Evolutionary conservation across 148 eudicot species (phyloP).

Genomic region (Chenopodium suecicum): DNA sequence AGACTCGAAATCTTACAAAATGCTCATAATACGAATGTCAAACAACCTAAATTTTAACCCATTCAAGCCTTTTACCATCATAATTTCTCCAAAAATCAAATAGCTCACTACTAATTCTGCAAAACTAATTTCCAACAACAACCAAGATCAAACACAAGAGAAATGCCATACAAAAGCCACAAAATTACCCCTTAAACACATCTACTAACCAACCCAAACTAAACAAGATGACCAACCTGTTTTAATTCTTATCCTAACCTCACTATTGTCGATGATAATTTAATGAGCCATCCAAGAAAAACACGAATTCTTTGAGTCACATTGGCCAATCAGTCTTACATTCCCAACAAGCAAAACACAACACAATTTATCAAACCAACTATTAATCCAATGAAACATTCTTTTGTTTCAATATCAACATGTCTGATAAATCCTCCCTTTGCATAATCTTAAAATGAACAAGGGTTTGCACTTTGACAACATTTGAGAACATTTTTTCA

Average conservation of each 20-base stretch:
- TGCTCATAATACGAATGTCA: neutral
- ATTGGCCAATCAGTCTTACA: neutral
- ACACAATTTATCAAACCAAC: neutral
- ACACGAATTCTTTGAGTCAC: neutral
- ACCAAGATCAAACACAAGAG: neutral
- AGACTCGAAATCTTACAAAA: neutral
- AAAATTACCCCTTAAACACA: neutral
- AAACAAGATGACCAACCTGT: neutral
- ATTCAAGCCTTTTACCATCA: too few species aligned
- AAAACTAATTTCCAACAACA: neutral
- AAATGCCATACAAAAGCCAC: too few species aligned
- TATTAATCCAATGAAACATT: neutral
- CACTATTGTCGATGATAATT: neutral
- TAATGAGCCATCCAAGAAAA: neutral
- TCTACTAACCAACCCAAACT: neutral
- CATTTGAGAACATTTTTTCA: too few species aligned
- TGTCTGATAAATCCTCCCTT: neutral
- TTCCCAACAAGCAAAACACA: neutral
- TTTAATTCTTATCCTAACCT: neutral
- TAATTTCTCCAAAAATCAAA: too few species aligned
- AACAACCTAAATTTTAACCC: neutral
- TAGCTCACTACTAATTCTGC: too few species aligned
- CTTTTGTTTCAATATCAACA: slow-evolving; percentile 11
- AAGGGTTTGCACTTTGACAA: neutral
- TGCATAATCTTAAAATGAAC: neutral